A percentile compares a stretch with the other conserved stretches of the same genome.
These are phyloP conservation scores for Candida ascalaphidarum DNA, from an alignment of 805 yeast species.

Conservation along the genomic window DNA sequence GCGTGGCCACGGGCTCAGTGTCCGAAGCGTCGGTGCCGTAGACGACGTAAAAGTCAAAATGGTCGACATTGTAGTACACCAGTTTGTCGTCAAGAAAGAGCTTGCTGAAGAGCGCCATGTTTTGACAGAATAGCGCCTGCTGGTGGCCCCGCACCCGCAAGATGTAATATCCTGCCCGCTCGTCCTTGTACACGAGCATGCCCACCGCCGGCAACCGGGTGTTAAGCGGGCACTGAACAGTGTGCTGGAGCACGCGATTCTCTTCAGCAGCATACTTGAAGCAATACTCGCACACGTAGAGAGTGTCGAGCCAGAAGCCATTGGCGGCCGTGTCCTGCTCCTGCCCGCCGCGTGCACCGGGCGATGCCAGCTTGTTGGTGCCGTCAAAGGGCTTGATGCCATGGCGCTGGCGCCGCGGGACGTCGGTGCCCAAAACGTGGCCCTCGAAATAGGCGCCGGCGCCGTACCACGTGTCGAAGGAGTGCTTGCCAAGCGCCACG, in stretches of 20 bases:
- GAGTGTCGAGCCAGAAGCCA: constrained; percentile 46
- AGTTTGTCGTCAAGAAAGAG: constrained; percentile 86
- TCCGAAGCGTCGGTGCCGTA: constrained; percentile 37
- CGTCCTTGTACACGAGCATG: constrained; percentile 56
- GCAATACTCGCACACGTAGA: constrained; percentile 74
- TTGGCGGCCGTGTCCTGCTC: constrained; percentile 1
- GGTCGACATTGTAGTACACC: constrained; percentile 69
- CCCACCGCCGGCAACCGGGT: constrained; percentile 46
- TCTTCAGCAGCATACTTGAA: constrained; percentile 63
- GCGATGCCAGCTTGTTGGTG: constrained; percentile 10
- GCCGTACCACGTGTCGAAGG: constrained; percentile 82
- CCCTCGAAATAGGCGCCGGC: constrained; percentile 67
- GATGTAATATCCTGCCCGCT: constrained; percentile 37
- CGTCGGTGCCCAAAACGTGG: no score
- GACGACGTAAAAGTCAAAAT: constrained; percentile 70
- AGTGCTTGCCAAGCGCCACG: constrained; percentile 60
- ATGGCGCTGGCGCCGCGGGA: constrained; percentile 21
- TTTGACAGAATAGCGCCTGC: constrained; percentile 67
- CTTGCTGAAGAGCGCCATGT: constrained; percentile 76
- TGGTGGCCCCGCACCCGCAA: constrained; percentile 60
- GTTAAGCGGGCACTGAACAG: constrained; percentile 29
- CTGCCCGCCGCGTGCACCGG: constrained; percentile 1
- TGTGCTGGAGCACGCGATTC: constrained; percentile 43
- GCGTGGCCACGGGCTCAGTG: constrained; percentile 18
- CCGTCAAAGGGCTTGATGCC: constrained; percentile 37